phyloP scores from a whole-genome alignment of 768 basidiomycete species.

The Porphyrellus cyaneotinctus region DNA sequence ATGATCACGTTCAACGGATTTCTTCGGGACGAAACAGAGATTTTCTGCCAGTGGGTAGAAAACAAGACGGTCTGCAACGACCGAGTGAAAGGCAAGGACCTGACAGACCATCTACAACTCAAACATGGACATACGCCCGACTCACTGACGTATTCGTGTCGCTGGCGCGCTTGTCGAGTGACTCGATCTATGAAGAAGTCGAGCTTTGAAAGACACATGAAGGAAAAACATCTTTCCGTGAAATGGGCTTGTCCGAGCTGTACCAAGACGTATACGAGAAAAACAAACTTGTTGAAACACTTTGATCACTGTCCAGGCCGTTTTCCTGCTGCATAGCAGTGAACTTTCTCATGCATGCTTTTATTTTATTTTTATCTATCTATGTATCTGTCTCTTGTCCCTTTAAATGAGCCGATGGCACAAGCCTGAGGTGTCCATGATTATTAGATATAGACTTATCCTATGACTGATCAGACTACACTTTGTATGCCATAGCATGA shows the following conservation, averaged over 20 bases:
- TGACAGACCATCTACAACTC: conserved; percentile 1
- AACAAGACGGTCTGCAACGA: not conserved
- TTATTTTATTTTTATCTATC: no score
- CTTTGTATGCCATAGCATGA: no score
- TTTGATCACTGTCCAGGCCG: no score
- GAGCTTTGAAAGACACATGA: not conserved
- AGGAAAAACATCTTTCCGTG: not conserved
- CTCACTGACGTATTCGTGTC: not conserved
- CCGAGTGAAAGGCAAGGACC: not conserved
- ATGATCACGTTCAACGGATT: not conserved
- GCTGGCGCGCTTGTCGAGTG: not conserved
- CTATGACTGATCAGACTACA: no score
- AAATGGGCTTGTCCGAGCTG: not conserved
- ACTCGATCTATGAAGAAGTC: not conserved
- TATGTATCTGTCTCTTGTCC: no score
- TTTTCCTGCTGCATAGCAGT: no score
- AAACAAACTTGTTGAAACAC: not conserved
- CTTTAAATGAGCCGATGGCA: no score
- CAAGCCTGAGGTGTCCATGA: no score
- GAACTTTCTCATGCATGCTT: no score
- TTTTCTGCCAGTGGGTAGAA: conserved; percentile 5
- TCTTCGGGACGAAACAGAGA: not conserved
- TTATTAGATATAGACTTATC: no score
- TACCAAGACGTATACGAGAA: not conserved
- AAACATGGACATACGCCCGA: conserved; percentile 2